phyloP scores from a whole-genome alignment of 1,139 yeast species.

The Lodderomyces parapsilosis region DNA sequence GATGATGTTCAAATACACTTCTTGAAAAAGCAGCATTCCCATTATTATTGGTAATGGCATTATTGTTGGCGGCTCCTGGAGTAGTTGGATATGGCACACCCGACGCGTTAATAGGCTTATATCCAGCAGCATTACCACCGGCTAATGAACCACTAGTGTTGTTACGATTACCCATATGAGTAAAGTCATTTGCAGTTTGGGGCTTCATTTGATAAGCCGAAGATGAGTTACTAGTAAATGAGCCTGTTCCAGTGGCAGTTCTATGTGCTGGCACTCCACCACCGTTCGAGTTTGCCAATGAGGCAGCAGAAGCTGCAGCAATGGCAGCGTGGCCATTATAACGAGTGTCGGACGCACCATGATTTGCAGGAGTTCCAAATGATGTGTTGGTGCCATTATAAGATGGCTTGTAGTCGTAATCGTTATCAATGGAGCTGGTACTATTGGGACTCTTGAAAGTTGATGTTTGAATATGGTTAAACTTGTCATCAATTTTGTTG shows the following conservation, averaged over 20 bases:
- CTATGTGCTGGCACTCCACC: constrained; percentile 2
- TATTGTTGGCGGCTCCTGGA: constrained; percentile 3
- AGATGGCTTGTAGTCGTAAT: constrained; percentile 26
- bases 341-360: background rate
- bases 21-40: constrained; percentile 8
- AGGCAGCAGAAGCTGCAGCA: constrained; percentile 6
- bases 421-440: constrained; percentile 24
- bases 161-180: constrained; percentile 15
- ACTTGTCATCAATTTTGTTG: constrained; percentile 13
- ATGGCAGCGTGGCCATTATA: constrained; percentile 4
- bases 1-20: constrained; percentile 45
- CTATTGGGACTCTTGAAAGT: constrained; percentile 12
- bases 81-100: constrained; percentile 5
- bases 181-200: constrained; percentile 36
- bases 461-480: constrained; percentile 13
- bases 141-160: background rate
- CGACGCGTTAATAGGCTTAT: constrained; percentile 10
- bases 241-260: constrained; percentile 7
- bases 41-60: background rate
- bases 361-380: constrained; percentile 1
- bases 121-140: constrained; percentile 1
- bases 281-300: background rate
- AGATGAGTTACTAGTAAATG: constrained; percentile 19
- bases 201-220: constrained; percentile 35
- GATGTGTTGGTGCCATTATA: constrained; percentile 4